Evolutionary conservation across 2,329 filamentous ascomycete species (phyloP).

Genomic region (Parascedosporium putredinis): DNA sequence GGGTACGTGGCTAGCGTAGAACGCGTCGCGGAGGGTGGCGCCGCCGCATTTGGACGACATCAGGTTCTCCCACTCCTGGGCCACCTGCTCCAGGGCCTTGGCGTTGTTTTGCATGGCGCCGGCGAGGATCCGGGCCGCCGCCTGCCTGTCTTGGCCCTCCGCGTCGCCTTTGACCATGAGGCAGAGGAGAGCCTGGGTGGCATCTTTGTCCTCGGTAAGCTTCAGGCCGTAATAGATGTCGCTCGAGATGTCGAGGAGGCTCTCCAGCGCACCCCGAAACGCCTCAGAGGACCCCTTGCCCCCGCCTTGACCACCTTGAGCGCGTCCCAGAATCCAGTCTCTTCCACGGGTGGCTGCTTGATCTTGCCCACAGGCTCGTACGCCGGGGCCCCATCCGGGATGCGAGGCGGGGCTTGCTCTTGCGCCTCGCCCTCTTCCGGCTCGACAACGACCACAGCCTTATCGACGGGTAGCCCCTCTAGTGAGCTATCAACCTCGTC

Average conservation of each 20-base stretch:
- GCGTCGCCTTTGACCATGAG: slow-evolving; percentile 29
- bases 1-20: slow-evolving; percentile 32
- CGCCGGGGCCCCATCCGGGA: slow-evolving; percentile 40
- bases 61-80: slow-evolving; percentile 34
- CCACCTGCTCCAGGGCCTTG: slow-evolving; percentile 43
- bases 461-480: slow-evolving; percentile 41
- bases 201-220: slow-evolving; percentile 44
- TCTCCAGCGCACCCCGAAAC: slow-evolving; percentile 41
- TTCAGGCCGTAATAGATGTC: slow-evolving; percentile 61
- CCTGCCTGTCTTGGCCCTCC: slow-evolving; percentile 34
- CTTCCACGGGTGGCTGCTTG: slow-evolving; percentile 10
- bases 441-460: slow-evolving; percentile 45
- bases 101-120: slow-evolving; percentile 56
- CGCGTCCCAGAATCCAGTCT: slow-evolving; percentile 32
- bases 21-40: slow-evolving; percentile 22
- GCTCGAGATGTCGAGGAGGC: slow-evolving; percentile 53
- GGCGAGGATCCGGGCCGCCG: slow-evolving; percentile 47
- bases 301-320: slow-evolving; percentile 39
- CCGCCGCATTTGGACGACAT: slow-evolving; percentile 26
- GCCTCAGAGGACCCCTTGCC: slow-evolving; percentile 18
- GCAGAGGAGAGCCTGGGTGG: slow-evolving; percentile 46
- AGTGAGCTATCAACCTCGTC: slow-evolving; percentile 36
- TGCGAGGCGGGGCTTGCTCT: slow-evolving; percentile 16
- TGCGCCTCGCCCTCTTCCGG: slow-evolving; percentile 25
- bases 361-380: slow-evolving; percentile 31